phyloP scores from a whole-genome alignment of 768 basidiomycete genomes.

The Brasilioporus rufonigricans region DNA sequence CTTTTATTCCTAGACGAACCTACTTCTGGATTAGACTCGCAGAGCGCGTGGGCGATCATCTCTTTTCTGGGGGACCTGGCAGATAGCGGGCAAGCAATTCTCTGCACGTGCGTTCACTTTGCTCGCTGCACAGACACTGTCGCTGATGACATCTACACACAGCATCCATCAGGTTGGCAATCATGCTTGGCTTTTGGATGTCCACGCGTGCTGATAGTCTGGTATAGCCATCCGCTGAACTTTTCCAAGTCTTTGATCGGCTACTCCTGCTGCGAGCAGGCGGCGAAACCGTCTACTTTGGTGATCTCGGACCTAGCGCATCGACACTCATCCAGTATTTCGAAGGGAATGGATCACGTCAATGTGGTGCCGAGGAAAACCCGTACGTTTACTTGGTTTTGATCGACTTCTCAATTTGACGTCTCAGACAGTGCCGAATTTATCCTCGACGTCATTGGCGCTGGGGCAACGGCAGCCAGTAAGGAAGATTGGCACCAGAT shows the following conservation, averaged over 20 bases:
- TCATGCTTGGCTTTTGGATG: no score
- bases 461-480: conserved; percentile 61
- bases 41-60: conserved; percentile 83
- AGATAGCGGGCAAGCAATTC: conserved; percentile 79
- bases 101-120: conserved; percentile 69
- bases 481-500: conserved; percentile 56
- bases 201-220: neutral
- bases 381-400: conserved; percentile 42
- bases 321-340: conserved; percentile 73
- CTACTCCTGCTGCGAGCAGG: conserved; percentile 76
- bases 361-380: conserved; percentile 67
- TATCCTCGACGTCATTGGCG: conserved; percentile 72
- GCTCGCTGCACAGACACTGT: neutral
- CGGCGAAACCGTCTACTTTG: conserved; percentile 66
- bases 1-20: conserved; percentile 86
- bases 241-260: conserved; percentile 80
- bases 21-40: no score
- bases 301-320: conserved; percentile 65
- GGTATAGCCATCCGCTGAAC: conserved; percentile 69
- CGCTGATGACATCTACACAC: neutral
- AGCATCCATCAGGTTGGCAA: conserved; percentile 42
- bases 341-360: conserved; percentile 60
- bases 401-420: conserved; percentile 39
- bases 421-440: conserved; percentile 50
- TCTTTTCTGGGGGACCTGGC: conserved; percentile 74